Evolutionary conservation across 2,329 filamentous ascomycete species (phyloP).

Genomic region (Ceratocystis papillata): DNA sequence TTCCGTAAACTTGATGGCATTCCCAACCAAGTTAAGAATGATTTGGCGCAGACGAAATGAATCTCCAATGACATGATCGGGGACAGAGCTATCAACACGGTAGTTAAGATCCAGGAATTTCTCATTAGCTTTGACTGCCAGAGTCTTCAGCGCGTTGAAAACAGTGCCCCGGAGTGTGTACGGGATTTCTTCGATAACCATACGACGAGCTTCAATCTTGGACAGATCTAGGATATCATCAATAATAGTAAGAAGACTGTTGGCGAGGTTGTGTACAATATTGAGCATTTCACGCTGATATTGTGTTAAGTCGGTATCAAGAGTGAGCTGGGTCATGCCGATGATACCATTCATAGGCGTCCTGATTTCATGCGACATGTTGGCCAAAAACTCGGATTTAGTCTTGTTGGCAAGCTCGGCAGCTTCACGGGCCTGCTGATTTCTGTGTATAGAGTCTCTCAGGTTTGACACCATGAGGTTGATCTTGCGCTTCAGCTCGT

Average conservation of each 20-base stretch:
- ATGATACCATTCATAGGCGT: conserved; percentile 98
- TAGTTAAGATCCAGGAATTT: conserved; percentile 88
- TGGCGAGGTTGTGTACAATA: conserved; percentile 92
- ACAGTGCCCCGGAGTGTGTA: conserved; percentile 90
- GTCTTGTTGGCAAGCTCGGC: conserved; percentile 96
- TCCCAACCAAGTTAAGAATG: conserved; percentile 92
- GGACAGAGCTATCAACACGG: conserved; percentile 83
- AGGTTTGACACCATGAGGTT: conserved; percentile 98
- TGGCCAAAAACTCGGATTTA: conserved; percentile 95
- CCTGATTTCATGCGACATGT: conserved; percentile 97
- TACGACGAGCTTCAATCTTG: conserved; percentile 86
- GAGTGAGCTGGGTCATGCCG: conserved; percentile 90
- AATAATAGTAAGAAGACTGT: conserved; percentile 93
- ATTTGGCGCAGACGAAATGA: conserved; percentile 94
- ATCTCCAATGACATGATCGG: conserved; percentile 90
- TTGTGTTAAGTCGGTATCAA: conserved; percentile 88
- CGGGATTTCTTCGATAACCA: conserved; percentile 97
- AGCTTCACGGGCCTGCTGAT: conserved; percentile 88
- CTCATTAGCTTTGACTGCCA: conserved; percentile 96
- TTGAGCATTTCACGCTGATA: conserved; percentile 98
- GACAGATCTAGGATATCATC: conserved; percentile 68
- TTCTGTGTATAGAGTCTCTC: conserved; percentile 89
- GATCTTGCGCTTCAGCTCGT: conserved; percentile 97
- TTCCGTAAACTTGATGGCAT: conserved; percentile 98
- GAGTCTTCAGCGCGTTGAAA: conserved; percentile 91